These are phyloP conservation scores for Calocybe gambosa DNA, from an alignment of 1,284 basidiomycete species.

Conservation along the genomic window DNA sequence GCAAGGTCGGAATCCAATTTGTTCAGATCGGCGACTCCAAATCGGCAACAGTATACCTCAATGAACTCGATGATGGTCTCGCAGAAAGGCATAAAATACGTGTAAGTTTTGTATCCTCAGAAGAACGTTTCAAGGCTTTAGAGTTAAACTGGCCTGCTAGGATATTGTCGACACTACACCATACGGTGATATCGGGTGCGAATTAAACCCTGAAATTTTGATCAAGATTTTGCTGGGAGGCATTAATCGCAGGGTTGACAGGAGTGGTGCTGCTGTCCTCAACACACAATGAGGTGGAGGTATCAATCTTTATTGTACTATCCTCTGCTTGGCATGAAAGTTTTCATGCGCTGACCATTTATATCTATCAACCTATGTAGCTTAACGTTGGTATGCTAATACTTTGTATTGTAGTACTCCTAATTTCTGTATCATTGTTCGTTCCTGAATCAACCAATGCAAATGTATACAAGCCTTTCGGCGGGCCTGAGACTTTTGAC, in stretches of 20 bases:
- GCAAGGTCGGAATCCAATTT: constrained; percentile 54
- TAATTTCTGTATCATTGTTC: no score
- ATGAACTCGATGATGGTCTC: constrained; percentile 44
- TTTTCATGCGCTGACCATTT: neutral
- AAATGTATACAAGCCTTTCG: no score
- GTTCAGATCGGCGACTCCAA: constrained; percentile 49
- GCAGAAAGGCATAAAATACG: constrained; percentile 19
- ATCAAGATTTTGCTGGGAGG: constrained; percentile 54
- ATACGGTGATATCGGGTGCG: constrained; percentile 25
- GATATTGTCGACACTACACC: constrained; percentile 62
- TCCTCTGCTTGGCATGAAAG: neutral
- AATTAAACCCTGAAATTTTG: constrained; percentile 31
- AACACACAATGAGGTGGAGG: neutral
- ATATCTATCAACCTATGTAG: no score
- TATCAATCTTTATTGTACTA: neutral
- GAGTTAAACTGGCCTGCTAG: constrained; percentile 20
- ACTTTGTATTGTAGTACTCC: no score
- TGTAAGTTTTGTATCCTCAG: constrained; percentile 1
- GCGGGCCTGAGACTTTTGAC: no score
- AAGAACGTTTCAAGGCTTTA: neutral
- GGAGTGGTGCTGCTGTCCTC: constrained; percentile 1
- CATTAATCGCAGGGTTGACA: constrained; percentile 49
- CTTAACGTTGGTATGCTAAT: no score
- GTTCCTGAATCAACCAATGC: no score
- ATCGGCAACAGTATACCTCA: constrained; percentile 39